Evolutionary conservation across 2,329 filamentous ascomycete genomes (phyloP).

Genomic region (Acarospora socialis): DNA sequence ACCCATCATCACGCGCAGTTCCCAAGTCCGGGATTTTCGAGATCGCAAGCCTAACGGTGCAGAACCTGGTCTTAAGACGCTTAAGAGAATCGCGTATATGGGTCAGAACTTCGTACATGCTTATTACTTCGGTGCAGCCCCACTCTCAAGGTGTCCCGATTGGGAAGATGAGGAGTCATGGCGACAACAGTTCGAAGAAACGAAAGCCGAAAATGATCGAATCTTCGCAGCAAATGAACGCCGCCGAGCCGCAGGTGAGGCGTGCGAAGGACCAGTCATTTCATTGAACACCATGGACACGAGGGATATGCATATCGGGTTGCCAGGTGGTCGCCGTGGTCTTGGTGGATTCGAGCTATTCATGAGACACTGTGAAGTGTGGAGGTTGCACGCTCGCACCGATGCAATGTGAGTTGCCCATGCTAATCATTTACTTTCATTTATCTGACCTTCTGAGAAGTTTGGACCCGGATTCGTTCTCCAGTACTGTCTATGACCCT

Average conservation of each 20-base stretch:
- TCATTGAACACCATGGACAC: conserved; percentile 9
- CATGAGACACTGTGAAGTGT: conserved; percentile 16
- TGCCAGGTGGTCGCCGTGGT: conserved; percentile 11
- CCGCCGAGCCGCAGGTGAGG: background rate
- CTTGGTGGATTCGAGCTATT: conserved; percentile 16
- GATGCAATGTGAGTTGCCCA: conserved; percentile 9
- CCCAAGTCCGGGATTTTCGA: conserved; percentile 2
- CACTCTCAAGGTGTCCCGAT: conserved; percentile 2
- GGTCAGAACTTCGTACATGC: conserved; percentile 10
- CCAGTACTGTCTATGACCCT: conserved; percentile 10
- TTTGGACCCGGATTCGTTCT: too few relatives aligned
- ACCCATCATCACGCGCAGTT: too few relatives aligned
- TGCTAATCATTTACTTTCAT: conserved; percentile 5
- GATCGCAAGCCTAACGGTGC: conserved; percentile 5
- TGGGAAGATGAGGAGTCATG: background rate
- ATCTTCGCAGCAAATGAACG: background rate
- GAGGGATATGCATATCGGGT: conserved; percentile 4
- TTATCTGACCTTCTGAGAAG: background rate
- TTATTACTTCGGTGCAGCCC: conserved; percentile 8
- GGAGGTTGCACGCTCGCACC: conserved; percentile 12
- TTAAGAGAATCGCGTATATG: conserved; percentile 12
- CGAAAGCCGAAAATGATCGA: background rate
- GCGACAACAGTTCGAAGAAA: background rate
- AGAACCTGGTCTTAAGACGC: conserved; percentile 14
- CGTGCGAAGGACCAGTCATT: conserved; percentile 5